These are phyloP conservation scores for Sechiopsis laciniata DNA, from an alignment of 306 rosid genomes.

Conservation along the genomic window DNA sequence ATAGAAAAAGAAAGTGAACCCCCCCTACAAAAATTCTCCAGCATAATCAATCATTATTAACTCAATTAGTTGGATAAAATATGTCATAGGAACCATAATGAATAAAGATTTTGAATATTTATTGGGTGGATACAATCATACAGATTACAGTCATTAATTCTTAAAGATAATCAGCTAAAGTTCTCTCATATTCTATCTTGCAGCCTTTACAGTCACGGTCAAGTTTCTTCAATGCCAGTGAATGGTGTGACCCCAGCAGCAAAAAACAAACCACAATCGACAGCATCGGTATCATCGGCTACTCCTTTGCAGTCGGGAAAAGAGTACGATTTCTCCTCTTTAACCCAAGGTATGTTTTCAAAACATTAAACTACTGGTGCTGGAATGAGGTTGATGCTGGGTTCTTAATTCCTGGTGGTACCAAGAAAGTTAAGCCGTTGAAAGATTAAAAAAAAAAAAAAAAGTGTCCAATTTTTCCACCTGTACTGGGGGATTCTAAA, in stretches of 20 bases:
- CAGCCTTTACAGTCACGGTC: conserved; percentile 62
- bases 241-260: conserved; percentile 36
- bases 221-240: conserved; percentile 48
- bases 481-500: conserved; percentile 50
- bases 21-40: neutral
- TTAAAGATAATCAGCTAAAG: too few relatives aligned
- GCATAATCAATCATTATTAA: conserved; percentile 3
- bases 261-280: conserved; percentile 48
- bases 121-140: neutral
- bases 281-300: conserved; percentile 46
- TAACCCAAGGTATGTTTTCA: conserved; percentile 80
- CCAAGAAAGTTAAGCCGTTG: conserved; percentile 50
- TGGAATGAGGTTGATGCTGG: conserved; percentile 23
- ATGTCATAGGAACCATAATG: neutral
- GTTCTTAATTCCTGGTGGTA: conserved; percentile 30
- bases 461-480: conserved; percentile 30
- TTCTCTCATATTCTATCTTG: conserved; percentile 21
- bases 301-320: conserved; percentile 46
- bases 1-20: neutral
- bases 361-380: conserved; percentile 43
- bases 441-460: conserved; percentile 23
- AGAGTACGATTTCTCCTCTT: conserved; percentile 85
- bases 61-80: neutral
- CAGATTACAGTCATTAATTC: neutral
- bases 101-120: neutral